Evolutionary conservation across 139 green algal genomes (phyloP).

Genomic region (Trebouxia sp.): DNA sequence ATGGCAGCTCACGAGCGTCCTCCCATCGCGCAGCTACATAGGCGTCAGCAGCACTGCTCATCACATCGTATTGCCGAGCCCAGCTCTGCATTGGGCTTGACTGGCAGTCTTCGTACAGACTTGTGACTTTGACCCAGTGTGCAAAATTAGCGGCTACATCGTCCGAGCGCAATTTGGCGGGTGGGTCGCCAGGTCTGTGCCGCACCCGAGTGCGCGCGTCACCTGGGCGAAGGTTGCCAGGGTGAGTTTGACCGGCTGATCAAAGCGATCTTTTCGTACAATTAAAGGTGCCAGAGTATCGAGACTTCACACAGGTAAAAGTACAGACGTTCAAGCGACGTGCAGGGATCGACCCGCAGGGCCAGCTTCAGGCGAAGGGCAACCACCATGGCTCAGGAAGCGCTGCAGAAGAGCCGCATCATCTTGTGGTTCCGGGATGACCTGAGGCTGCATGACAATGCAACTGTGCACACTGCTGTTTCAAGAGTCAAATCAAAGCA

Average conservation of each 20-base stretch:
- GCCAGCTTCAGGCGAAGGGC: not conserved
- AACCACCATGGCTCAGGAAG: not conserved
- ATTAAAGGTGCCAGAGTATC: too few relatives aligned
- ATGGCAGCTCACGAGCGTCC: too few relatives aligned
- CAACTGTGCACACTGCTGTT: constrained; percentile 66
- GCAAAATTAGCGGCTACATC: not conserved
- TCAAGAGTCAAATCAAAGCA: constrained; percentile 50
- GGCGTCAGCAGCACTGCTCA: too few relatives aligned
- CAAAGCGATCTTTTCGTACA: not conserved
- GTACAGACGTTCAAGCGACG: not conserved
- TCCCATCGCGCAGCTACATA: too few relatives aligned
- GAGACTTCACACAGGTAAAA: too few relatives aligned
- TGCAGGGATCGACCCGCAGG: not conserved
- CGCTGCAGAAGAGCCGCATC: constrained; percentile 28
- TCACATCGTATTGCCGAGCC: too few relatives aligned
- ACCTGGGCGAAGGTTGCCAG: not conserved
- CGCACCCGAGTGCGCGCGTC: not conserved
- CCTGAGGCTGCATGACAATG: constrained; percentile 88
- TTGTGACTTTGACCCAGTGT: too few relatives aligned
- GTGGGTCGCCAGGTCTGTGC: not conserved
- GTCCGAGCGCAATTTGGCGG: not conserved
- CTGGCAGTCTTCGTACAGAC: too few relatives aligned
- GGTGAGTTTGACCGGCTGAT: not conserved
- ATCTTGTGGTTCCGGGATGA: constrained; percentile 94
- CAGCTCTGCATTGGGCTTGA: too few relatives aligned